phyloP scores from a whole-genome alignment of 805 yeast genomes.

The Saccharomycopsis olivae region DNA sequence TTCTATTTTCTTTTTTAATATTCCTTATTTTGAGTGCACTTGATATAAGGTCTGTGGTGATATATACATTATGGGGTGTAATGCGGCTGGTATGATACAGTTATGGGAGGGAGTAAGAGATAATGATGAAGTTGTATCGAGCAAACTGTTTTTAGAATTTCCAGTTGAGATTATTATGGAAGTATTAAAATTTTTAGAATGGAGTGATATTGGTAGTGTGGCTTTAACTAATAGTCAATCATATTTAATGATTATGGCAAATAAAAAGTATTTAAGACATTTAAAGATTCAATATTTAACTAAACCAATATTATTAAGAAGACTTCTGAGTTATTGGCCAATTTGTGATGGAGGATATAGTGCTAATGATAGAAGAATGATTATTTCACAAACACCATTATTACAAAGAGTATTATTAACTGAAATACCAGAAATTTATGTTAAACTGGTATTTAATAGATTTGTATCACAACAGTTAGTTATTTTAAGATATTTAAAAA shows the following conservation, averaged over 20 bases:
- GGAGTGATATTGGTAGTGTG: not conserved
- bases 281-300: not conserved
- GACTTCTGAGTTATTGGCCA: too few relatives aligned
- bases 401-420: slow-evolving; percentile 2
- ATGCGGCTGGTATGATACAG: too few relatives aligned
- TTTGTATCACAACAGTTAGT: slow-evolving; percentile 4
- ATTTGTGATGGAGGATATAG: too few relatives aligned
- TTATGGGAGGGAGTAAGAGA: too few relatives aligned
- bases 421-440: not conserved
- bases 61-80: too few relatives aligned
- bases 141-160: not conserved
- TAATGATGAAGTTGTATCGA: too few relatives aligned
- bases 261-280: not conserved
- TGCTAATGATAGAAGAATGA: not conserved
- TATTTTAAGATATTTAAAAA: not conserved
- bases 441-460: not conserved
- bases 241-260: not conserved
- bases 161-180: slow-evolving; percentile 1
- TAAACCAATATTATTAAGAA: not conserved
- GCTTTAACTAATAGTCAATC: not conserved
- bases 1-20: too few relatives aligned
- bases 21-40: too few relatives aligned
- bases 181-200: not conserved
- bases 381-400: not conserved
- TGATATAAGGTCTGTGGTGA: too few relatives aligned